phyloP scores from a whole-genome alignment of 2,329 filamentous ascomycete species.

The Drechslerella coelobrocha region DNA sequence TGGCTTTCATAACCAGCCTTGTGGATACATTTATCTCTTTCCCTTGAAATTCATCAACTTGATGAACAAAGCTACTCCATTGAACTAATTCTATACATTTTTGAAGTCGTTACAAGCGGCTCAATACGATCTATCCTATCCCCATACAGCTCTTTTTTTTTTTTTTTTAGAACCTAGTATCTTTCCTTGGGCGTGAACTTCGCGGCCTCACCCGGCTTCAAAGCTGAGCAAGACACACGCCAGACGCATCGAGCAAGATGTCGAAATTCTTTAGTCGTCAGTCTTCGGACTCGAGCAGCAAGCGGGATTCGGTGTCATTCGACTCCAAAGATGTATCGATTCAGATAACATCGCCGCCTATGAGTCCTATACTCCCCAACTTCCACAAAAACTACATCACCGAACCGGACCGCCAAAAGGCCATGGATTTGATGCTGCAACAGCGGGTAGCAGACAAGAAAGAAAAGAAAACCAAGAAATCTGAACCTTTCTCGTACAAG shows the following conservation, averaged over 20 bases:
- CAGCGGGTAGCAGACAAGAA: conserved; percentile 20
- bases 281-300: no score
- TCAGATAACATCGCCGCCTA: neutral
- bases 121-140: neutral
- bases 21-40: no score
- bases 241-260: conserved; percentile 3
- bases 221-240: neutral
- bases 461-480: conserved; percentile 20
- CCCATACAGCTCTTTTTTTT: neutral
- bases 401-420: conserved; percentile 5
- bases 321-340: conserved; percentile 4
- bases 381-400: conserved; percentile 18
- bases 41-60: conserved; percentile 12
- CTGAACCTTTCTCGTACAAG: conserved; percentile 13
- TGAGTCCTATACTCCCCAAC: conserved; percentile 3
- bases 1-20: no score
- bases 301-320: neutral
- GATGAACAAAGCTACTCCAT: no score
- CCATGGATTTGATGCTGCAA: conserved; percentile 13
- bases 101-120: no score
- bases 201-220: neutral
- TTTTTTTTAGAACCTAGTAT: neutral
- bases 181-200: neutral
- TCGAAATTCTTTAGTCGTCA: neutral
- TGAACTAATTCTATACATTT: no score